Evolutionary conservation across 2,329 filamentous ascomycete species (phyloP), one percentile per base, ranked within the genome.

Genomic region (Sarocladium kiliense): DNA sequence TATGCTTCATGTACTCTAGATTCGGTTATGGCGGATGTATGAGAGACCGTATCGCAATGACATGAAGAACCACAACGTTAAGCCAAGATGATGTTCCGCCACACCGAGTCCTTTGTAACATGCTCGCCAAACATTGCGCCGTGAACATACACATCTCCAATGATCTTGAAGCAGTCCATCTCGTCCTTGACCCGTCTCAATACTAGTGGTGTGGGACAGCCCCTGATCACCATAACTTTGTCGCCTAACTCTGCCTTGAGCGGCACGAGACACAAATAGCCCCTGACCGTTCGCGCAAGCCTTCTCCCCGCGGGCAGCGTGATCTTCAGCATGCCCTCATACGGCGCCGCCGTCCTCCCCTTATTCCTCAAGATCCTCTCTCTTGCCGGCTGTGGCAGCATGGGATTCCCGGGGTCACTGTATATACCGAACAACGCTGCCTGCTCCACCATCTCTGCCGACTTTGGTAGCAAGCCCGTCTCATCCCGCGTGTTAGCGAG

Each of bases 121-220:
- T 58, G 56, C 18, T 63, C 61, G 11, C 56, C 59, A 51, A 62
- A 59, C 56, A 62, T 62, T 18, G 56, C 55, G 5, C 58, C 58
- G 16, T 59, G 59, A 6, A 61, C 55, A 18, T 60, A 61, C 1
- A 54, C 54, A 53, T 60, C 57, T 0, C 60, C 59, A 4, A 60
- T 47, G 18, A 63, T 21, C 16, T 50, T 45, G 39, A 58, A 62
- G 32, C 36, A 54, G 18, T 55, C 54, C n/a, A 59, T 56, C 36
- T 55, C 30, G 16, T 54, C n/a, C 7, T 56, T 42, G 1, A 58
- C 54, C 34, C 56, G 59, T 39, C 58, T 53, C 9, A 61, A 19
- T 2, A 63, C 58, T 10, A 63, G 18, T 1, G 59, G 58, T 11
- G 57, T 58, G 3, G 61, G 54, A 32, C 60, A 63, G 5, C 60